Evolutionary conservation across 108 stramenopile species (phyloP).

Genomic region (Cyclotella choctawhatcheeana): DNA sequence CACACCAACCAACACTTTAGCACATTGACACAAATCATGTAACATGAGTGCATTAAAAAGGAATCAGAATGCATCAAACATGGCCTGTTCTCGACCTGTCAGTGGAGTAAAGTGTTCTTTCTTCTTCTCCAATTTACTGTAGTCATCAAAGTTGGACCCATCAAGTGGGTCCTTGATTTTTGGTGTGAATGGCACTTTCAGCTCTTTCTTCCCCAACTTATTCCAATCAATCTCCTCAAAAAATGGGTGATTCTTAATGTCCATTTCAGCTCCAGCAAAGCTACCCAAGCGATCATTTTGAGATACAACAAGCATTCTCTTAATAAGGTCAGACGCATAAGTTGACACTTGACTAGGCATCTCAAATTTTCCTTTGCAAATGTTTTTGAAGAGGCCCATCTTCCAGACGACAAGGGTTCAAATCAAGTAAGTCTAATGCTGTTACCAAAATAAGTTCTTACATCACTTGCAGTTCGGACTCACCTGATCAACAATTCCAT

Average conservation of each 20-base stretch:
- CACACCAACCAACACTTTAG: too few relatives aligned
- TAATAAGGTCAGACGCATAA: slow-evolving; percentile 64
- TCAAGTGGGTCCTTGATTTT: slow-evolving; percentile 85
- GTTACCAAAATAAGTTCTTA: not conserved
- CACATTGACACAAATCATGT: too few relatives aligned
- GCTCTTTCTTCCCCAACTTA: slow-evolving; percentile 59
- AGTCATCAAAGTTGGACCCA: slow-evolving; percentile 92
- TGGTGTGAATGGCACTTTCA: slow-evolving; percentile 93
- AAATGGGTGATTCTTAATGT: slow-evolving; percentile 80
- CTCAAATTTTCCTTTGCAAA: slow-evolving; percentile 66
- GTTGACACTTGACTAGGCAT: slow-evolving; percentile 49
- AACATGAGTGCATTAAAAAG: too few relatives aligned
- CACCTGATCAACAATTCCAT: slow-evolving; percentile 70
- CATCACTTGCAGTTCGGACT: not conserved
- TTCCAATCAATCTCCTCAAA: slow-evolving; percentile 78
- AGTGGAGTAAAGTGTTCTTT: slow-evolving; percentile 24
- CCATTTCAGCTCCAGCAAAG: slow-evolving; percentile 70
- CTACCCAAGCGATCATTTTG: slow-evolving; percentile 78
- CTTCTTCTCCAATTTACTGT: slow-evolving; percentile 47
- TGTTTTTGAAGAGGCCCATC: slow-evolving; percentile 82
- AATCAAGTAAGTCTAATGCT: not conserved
- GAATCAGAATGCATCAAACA: slow-evolving; percentile 49
- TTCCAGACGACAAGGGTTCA: not conserved
- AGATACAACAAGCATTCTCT: slow-evolving; percentile 63
- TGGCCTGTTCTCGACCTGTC: slow-evolving; percentile 40